Conservation (phyloP, 495 filamentous ascomycete genomes). For the Talaromyces adpressus region DNA sequence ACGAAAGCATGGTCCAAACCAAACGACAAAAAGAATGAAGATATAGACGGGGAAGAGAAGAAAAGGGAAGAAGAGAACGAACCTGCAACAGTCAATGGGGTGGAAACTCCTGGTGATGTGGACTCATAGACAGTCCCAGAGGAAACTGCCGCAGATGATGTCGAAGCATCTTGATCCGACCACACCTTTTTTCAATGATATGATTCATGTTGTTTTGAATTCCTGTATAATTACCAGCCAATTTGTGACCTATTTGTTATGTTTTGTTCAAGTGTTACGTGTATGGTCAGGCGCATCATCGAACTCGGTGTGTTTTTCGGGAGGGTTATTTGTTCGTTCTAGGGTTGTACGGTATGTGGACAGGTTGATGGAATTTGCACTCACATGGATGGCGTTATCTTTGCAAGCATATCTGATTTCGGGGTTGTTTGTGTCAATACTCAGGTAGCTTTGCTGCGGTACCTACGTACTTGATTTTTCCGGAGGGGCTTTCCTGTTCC, state of each 20-base stretch:
- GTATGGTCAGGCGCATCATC: neutral
- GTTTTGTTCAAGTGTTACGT: neutral
- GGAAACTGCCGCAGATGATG: neutral
- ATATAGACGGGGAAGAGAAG: slow-evolving; percentile 14
- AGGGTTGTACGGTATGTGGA: neutral
- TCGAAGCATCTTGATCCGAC: neutral
- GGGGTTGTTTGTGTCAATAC: neutral
- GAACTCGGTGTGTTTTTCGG: neutral
- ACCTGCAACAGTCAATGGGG: neutral
- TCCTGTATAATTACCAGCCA: neutral
- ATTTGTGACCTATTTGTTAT: neutral
- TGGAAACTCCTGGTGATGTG: neutral
- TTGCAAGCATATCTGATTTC: neutral
- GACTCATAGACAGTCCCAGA: neutral
- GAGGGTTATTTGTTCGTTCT: neutral
- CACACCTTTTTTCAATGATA: neutral
- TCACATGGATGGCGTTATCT: neutral
- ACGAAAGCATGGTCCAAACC: slow-evolving; percentile 15
- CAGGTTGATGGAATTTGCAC: neutral
- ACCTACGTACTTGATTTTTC: too few relatives aligned
- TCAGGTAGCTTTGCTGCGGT: neutral
- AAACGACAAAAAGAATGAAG: slow-evolving; percentile 13
- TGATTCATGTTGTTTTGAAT: neutral
- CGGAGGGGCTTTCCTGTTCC: too few relatives aligned
- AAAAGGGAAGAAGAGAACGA: slow-evolving; percentile 10